These are phyloP conservation scores for Citrus hindsii DNA, from an alignment of 345 rosid species.

Conservation along the genomic window DNA sequence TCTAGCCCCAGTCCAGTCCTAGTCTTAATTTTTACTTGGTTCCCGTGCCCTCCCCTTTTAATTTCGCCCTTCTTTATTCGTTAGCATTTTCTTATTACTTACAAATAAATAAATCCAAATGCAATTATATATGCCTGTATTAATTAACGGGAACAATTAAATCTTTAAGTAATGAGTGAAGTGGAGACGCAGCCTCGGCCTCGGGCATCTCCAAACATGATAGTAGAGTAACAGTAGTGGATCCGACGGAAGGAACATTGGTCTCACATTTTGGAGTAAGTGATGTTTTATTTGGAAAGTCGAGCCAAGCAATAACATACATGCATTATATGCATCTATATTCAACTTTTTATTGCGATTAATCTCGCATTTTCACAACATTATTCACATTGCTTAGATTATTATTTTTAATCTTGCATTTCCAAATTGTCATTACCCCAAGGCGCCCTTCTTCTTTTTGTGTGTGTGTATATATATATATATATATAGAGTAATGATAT, in stretches of 20 bases:
- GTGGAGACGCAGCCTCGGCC: not conserved
- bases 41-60: constrained; percentile 16
- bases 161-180: not conserved
- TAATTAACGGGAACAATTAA: too few relatives aligned
- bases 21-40: constrained; percentile 12
- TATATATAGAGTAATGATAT: too few relatives aligned
- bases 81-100: too few relatives aligned
- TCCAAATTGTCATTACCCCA: not conserved
- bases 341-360: not conserved
- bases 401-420: constrained; percentile 1
- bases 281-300: constrained; percentile 19
- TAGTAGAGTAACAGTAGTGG: not conserved
- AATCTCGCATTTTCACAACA: constrained; percentile 18
- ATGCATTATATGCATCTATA: not conserved
- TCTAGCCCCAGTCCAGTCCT: constrained; percentile 18
- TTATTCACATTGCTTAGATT: not conserved
- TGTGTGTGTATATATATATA: rapidly evolving
- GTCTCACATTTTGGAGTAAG: constrained; percentile 23
- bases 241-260: constrained; percentile 21
- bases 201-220: not conserved
- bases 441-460: not conserved
- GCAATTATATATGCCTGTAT: too few relatives aligned
- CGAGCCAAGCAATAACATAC: not conserved
- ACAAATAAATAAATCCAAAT: too few relatives aligned
- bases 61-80: too few relatives aligned